Evolutionary conservation across 1,139 yeast genomes (phyloP).

Genomic region (Yamadazyma blattariae): DNA sequence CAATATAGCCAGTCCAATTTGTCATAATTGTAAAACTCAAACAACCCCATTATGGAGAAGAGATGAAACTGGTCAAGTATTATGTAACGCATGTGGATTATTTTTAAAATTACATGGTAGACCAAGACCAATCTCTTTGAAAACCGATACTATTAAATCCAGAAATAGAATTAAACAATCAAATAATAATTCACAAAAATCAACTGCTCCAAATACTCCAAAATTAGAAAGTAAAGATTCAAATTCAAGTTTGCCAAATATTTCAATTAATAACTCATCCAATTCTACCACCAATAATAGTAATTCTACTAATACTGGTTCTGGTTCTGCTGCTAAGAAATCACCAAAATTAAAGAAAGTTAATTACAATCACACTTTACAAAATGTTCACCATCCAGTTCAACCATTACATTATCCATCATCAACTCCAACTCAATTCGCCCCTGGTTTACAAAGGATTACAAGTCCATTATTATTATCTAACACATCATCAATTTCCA

Average conservation of each 20-base stretch:
- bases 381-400: constrained; percentile 28
- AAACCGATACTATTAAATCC: constrained; percentile 88
- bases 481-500: constrained; percentile 40
- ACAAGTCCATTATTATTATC: constrained; percentile 62
- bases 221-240: constrained; percentile 41
- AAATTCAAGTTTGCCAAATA: not conserved
- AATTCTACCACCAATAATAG: constrained; percentile 1
- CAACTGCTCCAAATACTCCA: constrained; percentile 42
- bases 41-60: constrained; percentile 96
- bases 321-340: constrained; percentile 15
- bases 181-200: constrained; percentile 22
- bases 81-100: constrained; percentile 94
- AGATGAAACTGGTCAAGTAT: constrained; percentile 88
- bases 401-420: constrained; percentile 65
- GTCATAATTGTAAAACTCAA: constrained; percentile 88
- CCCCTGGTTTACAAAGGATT: constrained; percentile 59
- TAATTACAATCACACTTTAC: constrained; percentile 13
- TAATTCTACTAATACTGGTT: not conserved
- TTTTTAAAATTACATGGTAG: constrained; percentile 89
- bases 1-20: constrained; percentile 63
- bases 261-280: not conserved
- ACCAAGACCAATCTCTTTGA: constrained; percentile 85
- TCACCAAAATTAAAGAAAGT: constrained; percentile 30
- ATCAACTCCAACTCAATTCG: constrained; percentile 69
- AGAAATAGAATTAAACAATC: constrained; percentile 70